phyloP scores from a whole-genome alignment of 371 early-diverging fungal species.

The Caulochytrium protostelioides region DNA sequence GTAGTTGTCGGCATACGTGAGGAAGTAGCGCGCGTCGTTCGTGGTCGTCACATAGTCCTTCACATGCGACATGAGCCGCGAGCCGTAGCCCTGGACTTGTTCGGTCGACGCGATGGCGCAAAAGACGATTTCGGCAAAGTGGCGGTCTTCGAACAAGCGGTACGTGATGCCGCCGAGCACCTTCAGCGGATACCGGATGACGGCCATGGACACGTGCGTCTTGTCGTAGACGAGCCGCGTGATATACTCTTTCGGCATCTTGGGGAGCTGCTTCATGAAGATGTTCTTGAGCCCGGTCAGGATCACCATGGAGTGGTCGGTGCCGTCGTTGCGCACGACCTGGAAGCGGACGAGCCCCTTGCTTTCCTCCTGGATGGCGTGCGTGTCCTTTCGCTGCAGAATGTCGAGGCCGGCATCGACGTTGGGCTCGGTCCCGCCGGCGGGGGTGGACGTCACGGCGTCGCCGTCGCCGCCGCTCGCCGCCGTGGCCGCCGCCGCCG shows the following conservation, averaged over 20 bases:
- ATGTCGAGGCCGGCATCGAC: background rate
- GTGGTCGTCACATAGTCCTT: constrained; percentile 63
- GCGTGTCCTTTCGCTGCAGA: constrained; percentile 1
- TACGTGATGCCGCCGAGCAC: constrained; percentile 96
- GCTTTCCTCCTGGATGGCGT: constrained; percentile 31
- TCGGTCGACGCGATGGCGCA: constrained; percentile 83
- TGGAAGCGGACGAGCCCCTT: constrained; percentile 45
- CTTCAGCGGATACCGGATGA: constrained; percentile 38
- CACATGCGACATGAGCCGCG: constrained; percentile 76
- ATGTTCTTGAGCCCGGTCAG: constrained; percentile 86
- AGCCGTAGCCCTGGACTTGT: constrained; percentile 96
- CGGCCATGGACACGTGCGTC: constrained; percentile 62
- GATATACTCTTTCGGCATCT: constrained; percentile 99
- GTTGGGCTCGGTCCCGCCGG: background rate
- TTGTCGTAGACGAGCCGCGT: constrained; percentile 91
- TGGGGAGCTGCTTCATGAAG: constrained; percentile 95
- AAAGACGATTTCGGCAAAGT: constrained; percentile 98
- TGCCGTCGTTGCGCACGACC: constrained; percentile 54
- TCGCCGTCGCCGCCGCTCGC: background rate
- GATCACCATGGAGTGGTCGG: constrained; percentile 52
- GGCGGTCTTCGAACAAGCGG: constrained; percentile 65
- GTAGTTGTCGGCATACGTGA: constrained; percentile 99
- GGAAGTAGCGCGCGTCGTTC: constrained; percentile 56
- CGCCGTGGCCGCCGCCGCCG: background rate
- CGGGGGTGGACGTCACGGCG: background rate